These are phyloP conservation scores for Naumovozyma castellii DNA, from an alignment of 805 yeast genomes.

Conservation along the genomic window DNA sequence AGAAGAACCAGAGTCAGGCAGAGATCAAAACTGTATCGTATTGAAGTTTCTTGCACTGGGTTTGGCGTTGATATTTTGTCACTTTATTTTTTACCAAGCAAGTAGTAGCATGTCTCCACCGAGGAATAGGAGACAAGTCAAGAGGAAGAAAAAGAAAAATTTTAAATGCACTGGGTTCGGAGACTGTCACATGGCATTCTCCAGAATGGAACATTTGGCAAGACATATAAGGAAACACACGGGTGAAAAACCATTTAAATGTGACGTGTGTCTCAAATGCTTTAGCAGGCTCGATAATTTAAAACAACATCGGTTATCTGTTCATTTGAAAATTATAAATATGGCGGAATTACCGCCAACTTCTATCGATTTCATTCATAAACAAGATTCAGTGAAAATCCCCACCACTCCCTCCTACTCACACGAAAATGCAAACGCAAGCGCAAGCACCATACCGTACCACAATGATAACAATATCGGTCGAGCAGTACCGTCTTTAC, in stretches of 20 bases:
- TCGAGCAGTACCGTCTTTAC: too few species aligned
- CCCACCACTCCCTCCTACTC: background rate
- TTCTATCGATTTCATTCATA: background rate
- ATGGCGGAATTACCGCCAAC: background rate
- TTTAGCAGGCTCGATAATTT: slow-evolving; percentile 81
- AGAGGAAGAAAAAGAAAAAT: slow-evolving; percentile 31
- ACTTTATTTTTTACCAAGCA: too few species aligned
- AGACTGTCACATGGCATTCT: slow-evolving; percentile 79
- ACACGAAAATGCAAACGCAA: background rate
- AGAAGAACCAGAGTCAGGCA: too few species aligned
- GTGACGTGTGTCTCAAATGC: slow-evolving; percentile 69
- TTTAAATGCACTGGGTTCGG: slow-evolving; percentile 83
- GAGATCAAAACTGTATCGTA: too few species aligned
- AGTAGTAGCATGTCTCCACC: too few species aligned
- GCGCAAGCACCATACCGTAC: background rate
- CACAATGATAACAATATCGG: background rate
- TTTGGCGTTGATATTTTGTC: too few species aligned
- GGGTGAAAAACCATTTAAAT: slow-evolving; percentile 86
- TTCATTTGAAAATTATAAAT: slow-evolving; percentile 31
- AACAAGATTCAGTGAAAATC: background rate
- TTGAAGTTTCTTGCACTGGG: too few species aligned
- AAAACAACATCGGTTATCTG: slow-evolving; percentile 85
- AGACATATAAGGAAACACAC: slow-evolving; percentile 89
- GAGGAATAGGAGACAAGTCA: too few species aligned
- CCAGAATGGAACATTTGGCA: slow-evolving; percentile 84